Evolutionary conservation across 2,329 filamentous ascomycete genomes (phyloP), one percentile per base, ranked within the genome.

Genomic region (Fusarium sarcochroum): DNA sequence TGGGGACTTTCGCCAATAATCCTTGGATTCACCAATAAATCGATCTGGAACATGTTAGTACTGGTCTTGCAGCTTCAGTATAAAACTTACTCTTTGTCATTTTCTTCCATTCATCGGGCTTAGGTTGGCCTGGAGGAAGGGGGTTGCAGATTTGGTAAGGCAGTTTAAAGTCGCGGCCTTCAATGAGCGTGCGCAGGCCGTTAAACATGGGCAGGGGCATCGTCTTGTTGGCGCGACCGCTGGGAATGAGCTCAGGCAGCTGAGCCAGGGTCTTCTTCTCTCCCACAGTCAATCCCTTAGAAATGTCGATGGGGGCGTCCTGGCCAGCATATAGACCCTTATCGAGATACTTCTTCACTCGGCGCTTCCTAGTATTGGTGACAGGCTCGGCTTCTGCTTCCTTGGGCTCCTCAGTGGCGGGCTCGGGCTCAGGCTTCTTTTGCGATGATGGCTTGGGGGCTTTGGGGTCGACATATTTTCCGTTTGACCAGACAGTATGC

Each of bases 121-220:
- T 97, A 23, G 94, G 93, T 76, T 97, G 93, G 49, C 92, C 93
- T 3, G 90, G 89, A 5, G 93, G 91, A 20, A 97, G 86, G 4
- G 95, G 95, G 54, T 93, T 92, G 83, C 95, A 98, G 47, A 97
- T 85, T 76, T 97, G 92, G 75, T 89, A 98, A 0, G 96, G 96
- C 30, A 99, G 83, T 79, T 93, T 93, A 80, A 97, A 98, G 77
- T 97, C 90, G 50, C 92, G 86, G 15, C 91, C 91, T 62, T 87
- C 84, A 54, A 94, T 86, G 59, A 98, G 80, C 54, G 91, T 82
- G 50, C 90, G 87, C 63, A 93, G 82, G 3, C 93, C 93, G 57
- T 88, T 88, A 77, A 92, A 97, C 80, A 97, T 93, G 34, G 93
- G 94, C 67, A 91, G 76, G 5, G 93, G 93, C 68, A 97, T 83